A percentile compares a stretch with the other conserved stretches of the same genome.
These are phyloP conservation scores for Sphaerulina musiva DNA, from an alignment of 2,329 filamentous ascomycete genomes.

Conservation along the genomic window DNA sequence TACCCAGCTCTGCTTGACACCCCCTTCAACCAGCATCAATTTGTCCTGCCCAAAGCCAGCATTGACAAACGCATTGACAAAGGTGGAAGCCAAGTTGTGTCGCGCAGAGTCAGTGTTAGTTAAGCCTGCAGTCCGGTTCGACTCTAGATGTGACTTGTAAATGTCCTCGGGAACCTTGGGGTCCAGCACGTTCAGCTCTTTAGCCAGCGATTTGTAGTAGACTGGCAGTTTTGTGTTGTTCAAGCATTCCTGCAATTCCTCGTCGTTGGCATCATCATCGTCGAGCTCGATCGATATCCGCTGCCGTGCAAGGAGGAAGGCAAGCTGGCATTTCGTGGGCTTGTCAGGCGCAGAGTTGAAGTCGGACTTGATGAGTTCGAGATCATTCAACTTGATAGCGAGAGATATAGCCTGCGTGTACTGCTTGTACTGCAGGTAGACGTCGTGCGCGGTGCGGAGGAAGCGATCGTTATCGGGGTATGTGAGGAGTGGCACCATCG, in stretches of 20 bases:
- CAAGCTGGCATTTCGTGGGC: constrained; percentile 84
- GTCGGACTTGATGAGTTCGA: constrained; percentile 67
- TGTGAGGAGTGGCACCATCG: constrained; percentile 95
- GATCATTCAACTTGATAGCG: constrained; percentile 86
- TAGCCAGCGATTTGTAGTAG: constrained; percentile 87
- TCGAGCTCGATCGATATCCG: constrained; percentile 72
- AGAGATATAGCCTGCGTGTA: constrained; percentile 88
- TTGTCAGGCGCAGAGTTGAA: constrained; percentile 75
- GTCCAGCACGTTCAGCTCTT: constrained; percentile 93
- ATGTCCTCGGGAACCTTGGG: constrained; percentile 97
- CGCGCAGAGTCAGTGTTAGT: constrained; percentile 93
- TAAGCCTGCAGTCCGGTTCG: constrained; percentile 81
- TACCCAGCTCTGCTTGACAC: constrained; percentile 84
- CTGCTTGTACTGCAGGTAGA: constrained; percentile 90
- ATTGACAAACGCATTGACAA: constrained; percentile 96
- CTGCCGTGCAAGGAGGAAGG: constrained; percentile 86
- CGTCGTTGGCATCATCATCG: constrained; percentile 60
- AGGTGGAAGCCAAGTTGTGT: constrained; percentile 90
- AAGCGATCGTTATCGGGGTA: constrained; percentile 97
- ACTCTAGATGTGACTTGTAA: constrained; percentile 98
- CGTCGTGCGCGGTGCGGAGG: constrained; percentile 82
- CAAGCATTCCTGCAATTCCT: constrained; percentile 72
- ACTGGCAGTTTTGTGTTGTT: constrained; percentile 83
- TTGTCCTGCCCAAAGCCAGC: constrained; percentile 94
- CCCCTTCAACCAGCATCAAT: constrained; percentile 85